Percentiles rank a stretch among this genome's conserved stretches.
Evolutionary conservation across 2,329 filamentous ascomycete species (phyloP).

Genomic region (Xenoacremonium recifei): DNA sequence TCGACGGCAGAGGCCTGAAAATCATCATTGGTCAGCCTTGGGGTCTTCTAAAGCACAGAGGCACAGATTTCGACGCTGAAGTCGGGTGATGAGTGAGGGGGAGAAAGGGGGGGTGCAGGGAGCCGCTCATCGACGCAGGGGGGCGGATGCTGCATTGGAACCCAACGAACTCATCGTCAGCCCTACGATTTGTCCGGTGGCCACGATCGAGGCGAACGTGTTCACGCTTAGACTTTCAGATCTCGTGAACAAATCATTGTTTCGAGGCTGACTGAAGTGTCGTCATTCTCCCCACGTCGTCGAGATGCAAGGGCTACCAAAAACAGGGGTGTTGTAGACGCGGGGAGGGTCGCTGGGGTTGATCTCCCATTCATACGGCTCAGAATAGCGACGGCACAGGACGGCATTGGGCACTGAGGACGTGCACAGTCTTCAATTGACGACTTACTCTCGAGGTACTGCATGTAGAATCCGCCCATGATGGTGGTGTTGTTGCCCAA

Average conservation of each 20-base stretch:
- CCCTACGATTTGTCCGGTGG: not conserved
- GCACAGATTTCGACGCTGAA: not conserved
- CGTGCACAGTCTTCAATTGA: conserved; percentile 11
- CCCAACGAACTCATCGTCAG: conserved; percentile 26
- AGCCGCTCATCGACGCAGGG: conserved; percentile 18
- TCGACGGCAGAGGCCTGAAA: conserved; percentile 84
- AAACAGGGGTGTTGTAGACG: not conserved
- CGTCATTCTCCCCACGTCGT: conserved; percentile 2
- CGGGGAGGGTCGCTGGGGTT: too few relatives aligned
- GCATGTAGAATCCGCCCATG: conserved; percentile 69
- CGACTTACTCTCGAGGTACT: conserved; percentile 73
- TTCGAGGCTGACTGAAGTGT: not conserved
- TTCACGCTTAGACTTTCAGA: not conserved
- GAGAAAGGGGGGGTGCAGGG: not conserved
- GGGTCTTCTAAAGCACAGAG: conserved; percentile 2
- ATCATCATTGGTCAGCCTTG: conserved; percentile 33
- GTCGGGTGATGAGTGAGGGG: not conserved
- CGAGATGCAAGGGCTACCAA: conserved; percentile 24
- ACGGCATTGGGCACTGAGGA: conserved; percentile 17
- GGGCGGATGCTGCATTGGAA: conserved; percentile 34
- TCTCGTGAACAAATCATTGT: not conserved
- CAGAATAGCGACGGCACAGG: conserved; percentile 16
- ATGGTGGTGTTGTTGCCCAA: conserved; percentile 31
- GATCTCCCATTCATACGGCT: conserved; percentile 12
- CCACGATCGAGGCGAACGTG: not conserved